Conservation (phyloP, 1,139 yeast genomes). For the Dujonia santamariae region DNA sequence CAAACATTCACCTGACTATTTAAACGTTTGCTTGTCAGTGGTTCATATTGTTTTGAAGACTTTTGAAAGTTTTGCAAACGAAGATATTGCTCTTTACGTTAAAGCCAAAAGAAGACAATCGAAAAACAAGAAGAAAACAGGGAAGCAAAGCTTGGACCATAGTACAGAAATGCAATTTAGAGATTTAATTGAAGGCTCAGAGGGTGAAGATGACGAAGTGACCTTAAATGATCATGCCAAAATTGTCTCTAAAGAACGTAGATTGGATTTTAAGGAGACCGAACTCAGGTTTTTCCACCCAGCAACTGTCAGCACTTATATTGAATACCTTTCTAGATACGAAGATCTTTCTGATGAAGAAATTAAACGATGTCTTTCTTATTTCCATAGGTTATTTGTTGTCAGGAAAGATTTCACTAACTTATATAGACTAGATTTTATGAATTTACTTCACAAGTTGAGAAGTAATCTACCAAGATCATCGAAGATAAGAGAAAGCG, state of each 20-base stretch:
- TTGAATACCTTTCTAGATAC: constrained; percentile 50
- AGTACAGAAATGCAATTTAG: constrained; percentile 25
- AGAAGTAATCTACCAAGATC: constrained; percentile 29
- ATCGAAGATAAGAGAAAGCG: constrained; percentile 49
- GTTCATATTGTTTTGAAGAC: constrained; percentile 66
- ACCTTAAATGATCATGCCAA: constrained; percentile 25
- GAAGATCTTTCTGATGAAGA: constrained; percentile 61
- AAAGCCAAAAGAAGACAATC: constrained; percentile 41
- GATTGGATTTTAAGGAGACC: constrained; percentile 45
- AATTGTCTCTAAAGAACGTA: constrained; percentile 44
- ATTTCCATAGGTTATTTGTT: constrained; percentile 70
- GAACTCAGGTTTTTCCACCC: constrained; percentile 42
- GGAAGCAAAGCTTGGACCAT: constrained; percentile 21
- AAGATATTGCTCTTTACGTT: constrained; percentile 57
- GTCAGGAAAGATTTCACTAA: constrained; percentile 56
- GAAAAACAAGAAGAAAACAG: constrained; percentile 19
- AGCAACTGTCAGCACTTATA: constrained; percentile 48
- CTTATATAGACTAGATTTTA: constrained; percentile 72
- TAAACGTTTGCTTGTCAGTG: constrained; percentile 61
- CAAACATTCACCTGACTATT: constrained; percentile 62
- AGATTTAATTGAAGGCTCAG: constrained; percentile 40
- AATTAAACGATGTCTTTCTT: constrained; percentile 63
- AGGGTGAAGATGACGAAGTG: constrained; percentile 43
- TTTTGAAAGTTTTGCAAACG: constrained; percentile 63
- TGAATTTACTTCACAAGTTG: constrained; percentile 38